Evolutionary conservation across 805 yeast species (phyloP).

Genomic region (Kregervanrija pseudodelftensis): DNA sequence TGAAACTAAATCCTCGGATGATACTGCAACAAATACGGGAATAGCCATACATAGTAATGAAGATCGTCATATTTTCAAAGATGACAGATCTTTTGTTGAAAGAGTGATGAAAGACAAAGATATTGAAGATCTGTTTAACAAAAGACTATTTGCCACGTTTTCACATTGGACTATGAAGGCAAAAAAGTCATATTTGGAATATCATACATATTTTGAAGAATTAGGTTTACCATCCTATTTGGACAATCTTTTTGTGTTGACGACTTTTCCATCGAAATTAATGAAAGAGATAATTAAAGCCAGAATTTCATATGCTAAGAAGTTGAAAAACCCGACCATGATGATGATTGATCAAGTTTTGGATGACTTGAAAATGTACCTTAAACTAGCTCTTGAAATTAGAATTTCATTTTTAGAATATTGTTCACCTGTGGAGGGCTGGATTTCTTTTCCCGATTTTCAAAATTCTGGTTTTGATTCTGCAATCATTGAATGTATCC

Average conservation of each 20-base stretch:
- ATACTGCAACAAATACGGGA: neutral
- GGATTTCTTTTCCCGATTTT: slow-evolving; percentile 58
- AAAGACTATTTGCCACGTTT: slow-evolving; percentile 58
- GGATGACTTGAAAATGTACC: slow-evolving; percentile 72
- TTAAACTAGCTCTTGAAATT: slow-evolving; percentile 67
- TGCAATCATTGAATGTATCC: slow-evolving; percentile 65
- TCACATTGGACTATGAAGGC: slow-evolving; percentile 82
- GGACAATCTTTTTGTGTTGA: slow-evolving; percentile 54
- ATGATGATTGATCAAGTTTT: slow-evolving; percentile 95
- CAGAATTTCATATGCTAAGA: slow-evolving; percentile 70
- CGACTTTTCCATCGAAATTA: slow-evolving; percentile 70
- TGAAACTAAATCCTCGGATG: neutral
- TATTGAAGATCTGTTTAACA: slow-evolving; percentile 61
- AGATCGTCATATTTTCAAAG: slow-evolving; percentile 38
- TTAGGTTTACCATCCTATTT: slow-evolving; percentile 70
- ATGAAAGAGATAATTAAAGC: slow-evolving; percentile 72
- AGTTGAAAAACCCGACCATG: slow-evolving; percentile 78
- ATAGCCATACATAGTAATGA: neutral
- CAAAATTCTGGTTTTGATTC: slow-evolving; percentile 57
- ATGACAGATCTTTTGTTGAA: slow-evolving; percentile 73
- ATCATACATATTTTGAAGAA: slow-evolving; percentile 53
- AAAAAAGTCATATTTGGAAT: slow-evolving; percentile 59
- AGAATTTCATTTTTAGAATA: slow-evolving; percentile 60
- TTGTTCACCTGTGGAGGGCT: slow-evolving; percentile 52
- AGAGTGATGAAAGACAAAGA: slow-evolving; percentile 74